phyloP scores from a whole-genome alignment of 148 eudicot species.

The Spergularia marina region DNA sequence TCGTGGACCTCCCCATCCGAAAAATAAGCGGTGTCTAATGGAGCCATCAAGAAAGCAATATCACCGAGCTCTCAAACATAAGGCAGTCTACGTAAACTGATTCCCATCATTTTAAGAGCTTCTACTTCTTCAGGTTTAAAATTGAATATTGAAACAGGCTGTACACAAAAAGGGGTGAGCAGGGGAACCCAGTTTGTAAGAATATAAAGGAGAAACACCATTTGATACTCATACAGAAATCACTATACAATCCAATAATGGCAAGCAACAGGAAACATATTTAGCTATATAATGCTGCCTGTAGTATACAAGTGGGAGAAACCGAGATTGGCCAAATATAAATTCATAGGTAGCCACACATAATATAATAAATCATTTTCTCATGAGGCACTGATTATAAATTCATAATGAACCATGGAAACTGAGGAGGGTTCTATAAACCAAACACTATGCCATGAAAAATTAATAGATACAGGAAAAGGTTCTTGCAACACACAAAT shows the following conservation, averaged over 20 bases:
- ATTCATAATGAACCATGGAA: too few relatives aligned
- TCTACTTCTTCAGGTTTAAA: conserved; percentile 93
- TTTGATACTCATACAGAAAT: background rate
- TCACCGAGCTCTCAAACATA: too few relatives aligned
- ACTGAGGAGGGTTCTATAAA: too few relatives aligned
- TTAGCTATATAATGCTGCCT: background rate
- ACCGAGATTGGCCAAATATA: background rate
- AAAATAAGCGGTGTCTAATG: too few relatives aligned
- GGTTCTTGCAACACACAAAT: too few relatives aligned
- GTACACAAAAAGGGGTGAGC: conserved; percentile 43
- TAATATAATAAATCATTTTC: too few relatives aligned
- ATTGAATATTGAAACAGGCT: conserved; percentile 93
- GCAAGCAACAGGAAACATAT: background rate
- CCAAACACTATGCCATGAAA: too few relatives aligned
- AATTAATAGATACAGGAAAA: too few relatives aligned
- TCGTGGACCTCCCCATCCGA: too few relatives aligned
- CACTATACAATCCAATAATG: background rate
- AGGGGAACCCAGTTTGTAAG: background rate
- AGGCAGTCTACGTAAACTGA: conserved; percentile 47
- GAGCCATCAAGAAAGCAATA: too few relatives aligned
- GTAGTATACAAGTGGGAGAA: background rate
- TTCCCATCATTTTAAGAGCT: conserved; percentile 90
- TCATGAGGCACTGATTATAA: too few relatives aligned
- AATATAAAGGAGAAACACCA: background rate
- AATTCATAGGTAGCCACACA: too few relatives aligned